phyloP scores from a whole-genome alignment of 163 green algal genomes.

The Chloromonas sp. region DNA sequence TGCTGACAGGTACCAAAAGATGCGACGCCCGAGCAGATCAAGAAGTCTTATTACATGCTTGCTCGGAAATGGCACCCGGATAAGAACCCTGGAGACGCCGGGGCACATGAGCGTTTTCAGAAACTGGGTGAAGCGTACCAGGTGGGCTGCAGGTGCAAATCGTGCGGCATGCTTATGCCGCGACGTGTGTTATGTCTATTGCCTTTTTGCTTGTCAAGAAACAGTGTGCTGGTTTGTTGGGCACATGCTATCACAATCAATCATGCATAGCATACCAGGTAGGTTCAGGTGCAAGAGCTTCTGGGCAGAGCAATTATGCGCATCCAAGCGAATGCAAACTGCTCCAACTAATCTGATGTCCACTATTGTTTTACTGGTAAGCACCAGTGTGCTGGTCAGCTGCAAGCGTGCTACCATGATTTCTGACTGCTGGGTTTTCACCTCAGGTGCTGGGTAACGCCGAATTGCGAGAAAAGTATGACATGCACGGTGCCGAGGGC shows the following conservation, averaged over 20 bases:
- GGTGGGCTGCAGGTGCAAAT: slow-evolving; percentile 7
- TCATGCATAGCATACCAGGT: no score
- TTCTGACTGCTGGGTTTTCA: background rate
- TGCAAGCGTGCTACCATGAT: no score
- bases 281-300: no score
- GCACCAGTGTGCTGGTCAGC: background rate
- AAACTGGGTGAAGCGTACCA: slow-evolving; percentile 76
- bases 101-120: slow-evolving; percentile 84
- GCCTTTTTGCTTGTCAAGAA: no score
- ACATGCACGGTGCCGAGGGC: slow-evolving; percentile 42
- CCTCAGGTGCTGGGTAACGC: slow-evolving; percentile 58
- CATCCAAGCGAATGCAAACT: no score
- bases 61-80: slow-evolving; percentile 86
- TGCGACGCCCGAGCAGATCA: slow-evolving; percentile 75
- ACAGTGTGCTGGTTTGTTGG: no score
- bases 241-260: no score
- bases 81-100: slow-evolving; percentile 80
- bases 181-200: no score
- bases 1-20: slow-evolving; percentile 50
- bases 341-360: no score
- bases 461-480: slow-evolving; percentile 55
- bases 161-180: no score
- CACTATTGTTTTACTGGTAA: background rate
- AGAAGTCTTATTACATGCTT: slow-evolving; percentile 87
- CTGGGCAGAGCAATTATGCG: no score